phyloP scores from a whole-genome alignment of 495 filamentous ascomycete genomes.

The Penicillium silybi region DNA sequence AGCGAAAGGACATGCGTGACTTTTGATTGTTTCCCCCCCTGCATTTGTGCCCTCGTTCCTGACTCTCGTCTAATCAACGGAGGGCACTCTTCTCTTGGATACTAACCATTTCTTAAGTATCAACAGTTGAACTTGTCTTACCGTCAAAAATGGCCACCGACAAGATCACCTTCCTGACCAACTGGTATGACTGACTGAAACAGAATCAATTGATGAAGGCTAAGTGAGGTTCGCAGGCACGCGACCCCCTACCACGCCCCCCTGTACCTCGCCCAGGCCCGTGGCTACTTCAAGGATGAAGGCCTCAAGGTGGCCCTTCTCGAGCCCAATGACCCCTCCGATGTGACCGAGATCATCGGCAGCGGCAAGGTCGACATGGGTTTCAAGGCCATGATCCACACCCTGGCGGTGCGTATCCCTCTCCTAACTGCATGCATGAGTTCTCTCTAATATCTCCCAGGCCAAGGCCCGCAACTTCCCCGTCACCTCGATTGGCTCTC shows the following conservation, averaged over 20 bases:
- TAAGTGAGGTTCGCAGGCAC: slow-evolving; percentile 48
- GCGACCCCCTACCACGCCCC: slow-evolving; percentile 71
- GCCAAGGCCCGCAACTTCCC: slow-evolving; percentile 69
- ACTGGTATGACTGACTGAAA: slow-evolving; percentile 49
- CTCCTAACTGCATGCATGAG: neutral
- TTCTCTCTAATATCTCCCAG: slow-evolving; percentile 19
- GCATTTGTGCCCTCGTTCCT: slow-evolving; percentile 19
- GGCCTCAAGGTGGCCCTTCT: slow-evolving; percentile 67
- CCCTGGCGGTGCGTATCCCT: slow-evolving; percentile 50
- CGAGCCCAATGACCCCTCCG: slow-evolving; percentile 66
- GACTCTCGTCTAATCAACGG: slow-evolving; percentile 11
- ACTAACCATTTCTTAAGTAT: slow-evolving; percentile 17
- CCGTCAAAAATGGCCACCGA: slow-evolving; percentile 61
- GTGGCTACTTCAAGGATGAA: slow-evolving; percentile 67
- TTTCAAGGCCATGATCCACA: slow-evolving; percentile 76
- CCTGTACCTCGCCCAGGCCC: slow-evolving; percentile 64
- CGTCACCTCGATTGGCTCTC: slow-evolving; percentile 61
- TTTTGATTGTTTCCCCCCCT: slow-evolving; percentile 49
- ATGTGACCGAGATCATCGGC: slow-evolving; percentile 72
- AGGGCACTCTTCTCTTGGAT: slow-evolving; percentile 12
- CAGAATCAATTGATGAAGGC: slow-evolving; percentile 8
- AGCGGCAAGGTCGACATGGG: slow-evolving; percentile 67
- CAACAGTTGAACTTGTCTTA: slow-evolving; percentile 15
- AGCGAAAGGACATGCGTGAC: slow-evolving; percentile 74
- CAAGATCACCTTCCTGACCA: slow-evolving; percentile 72